Conservation (phyloP, 2,329 filamentous ascomycete genomes). For the Colletotrichum caudatum region DNA sequence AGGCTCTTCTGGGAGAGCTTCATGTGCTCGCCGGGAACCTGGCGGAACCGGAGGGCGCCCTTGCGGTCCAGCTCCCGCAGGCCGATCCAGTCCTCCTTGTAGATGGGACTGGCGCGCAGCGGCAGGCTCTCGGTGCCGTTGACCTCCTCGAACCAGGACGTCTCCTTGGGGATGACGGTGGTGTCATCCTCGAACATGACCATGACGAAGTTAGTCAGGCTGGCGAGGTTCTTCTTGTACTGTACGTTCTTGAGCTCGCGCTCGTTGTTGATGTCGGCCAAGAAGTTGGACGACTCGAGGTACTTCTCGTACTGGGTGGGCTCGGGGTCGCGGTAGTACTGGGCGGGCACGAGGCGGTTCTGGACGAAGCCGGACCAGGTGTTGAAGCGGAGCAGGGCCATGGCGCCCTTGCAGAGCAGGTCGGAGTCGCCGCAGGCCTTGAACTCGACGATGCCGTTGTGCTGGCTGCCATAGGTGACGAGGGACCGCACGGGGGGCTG, state of each 20-base stretch:
- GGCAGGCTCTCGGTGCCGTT: constrained; percentile 76
- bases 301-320: constrained; percentile 76
- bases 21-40: constrained; percentile 86
- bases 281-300: constrained; percentile 83
- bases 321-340: constrained; percentile 86
- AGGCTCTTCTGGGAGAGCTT: constrained; percentile 75
- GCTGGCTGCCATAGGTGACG: constrained; percentile 90
- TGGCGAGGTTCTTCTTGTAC: constrained; percentile 78
- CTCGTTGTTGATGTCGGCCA: constrained; percentile 98
- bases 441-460: constrained; percentile 92
- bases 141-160: constrained; percentile 89
- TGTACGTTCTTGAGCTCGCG: constrained; percentile 76
- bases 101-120: constrained; percentile 77
- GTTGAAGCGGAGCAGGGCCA: constrained; percentile 81
- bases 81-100: constrained; percentile 94
- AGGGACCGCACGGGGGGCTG: constrained; percentile 79
- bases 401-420: constrained; percentile 83
- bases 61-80: constrained; percentile 82
- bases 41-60: constrained; percentile 81
- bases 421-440: constrained; percentile 78
- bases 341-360: constrained; percentile 84
- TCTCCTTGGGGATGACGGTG: constrained; percentile 90
- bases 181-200: constrained; percentile 89
- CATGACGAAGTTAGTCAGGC: constrained; percentile 85
- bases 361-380: constrained; percentile 87